phyloP scores from a whole-genome alignment of 192 early-diverging fungal genomes.

The Geranomyces michiganensis region DNA sequence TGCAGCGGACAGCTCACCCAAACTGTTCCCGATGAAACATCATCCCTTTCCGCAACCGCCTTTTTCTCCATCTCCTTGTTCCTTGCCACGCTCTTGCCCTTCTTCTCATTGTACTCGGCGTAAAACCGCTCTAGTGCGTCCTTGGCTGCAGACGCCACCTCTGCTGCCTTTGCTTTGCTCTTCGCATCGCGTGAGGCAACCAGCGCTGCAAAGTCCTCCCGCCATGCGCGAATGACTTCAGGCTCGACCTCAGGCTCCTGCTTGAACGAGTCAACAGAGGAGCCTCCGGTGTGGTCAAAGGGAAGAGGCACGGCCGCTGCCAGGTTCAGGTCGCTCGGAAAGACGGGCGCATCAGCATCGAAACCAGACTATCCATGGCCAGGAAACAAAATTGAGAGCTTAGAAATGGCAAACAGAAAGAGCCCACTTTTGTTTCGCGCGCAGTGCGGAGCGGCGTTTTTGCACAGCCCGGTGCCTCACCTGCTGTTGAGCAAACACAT shows the following conservation, averaged over 20 bases:
- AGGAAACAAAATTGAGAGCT: neutral
- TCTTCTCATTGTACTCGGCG: slow-evolving; percentile 66
- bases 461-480: no score
- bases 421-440: no score
- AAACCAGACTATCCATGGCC: slow-evolving; percentile 14
- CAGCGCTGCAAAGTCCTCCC: slow-evolving; percentile 40
- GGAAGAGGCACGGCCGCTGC: slow-evolving; percentile 7
- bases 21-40: slow-evolving; percentile 42
- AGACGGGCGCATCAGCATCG: neutral
- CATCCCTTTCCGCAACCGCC: slow-evolving; percentile 34
- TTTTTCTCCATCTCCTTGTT: slow-evolving; percentile 56
- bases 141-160: slow-evolving; percentile 43
- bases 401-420: no score
- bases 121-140: slow-evolving; percentile 60
- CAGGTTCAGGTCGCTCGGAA: slow-evolving; percentile 11
- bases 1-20: slow-evolving; percentile 41
- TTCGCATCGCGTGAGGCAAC: slow-evolving; percentile 52
- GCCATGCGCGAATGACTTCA: slow-evolving; percentile 46
- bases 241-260: slow-evolving; percentile 30
- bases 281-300: slow-evolving; percentile 28
- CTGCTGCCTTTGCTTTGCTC: slow-evolving; percentile 46
- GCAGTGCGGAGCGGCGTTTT: no score
- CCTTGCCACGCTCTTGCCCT: slow-evolving; percentile 46
- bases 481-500: no score
- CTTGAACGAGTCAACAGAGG: slow-evolving; percentile 7